Conservation (phyloP, 306 rosid genomes). For the Inga laurina region DNA sequence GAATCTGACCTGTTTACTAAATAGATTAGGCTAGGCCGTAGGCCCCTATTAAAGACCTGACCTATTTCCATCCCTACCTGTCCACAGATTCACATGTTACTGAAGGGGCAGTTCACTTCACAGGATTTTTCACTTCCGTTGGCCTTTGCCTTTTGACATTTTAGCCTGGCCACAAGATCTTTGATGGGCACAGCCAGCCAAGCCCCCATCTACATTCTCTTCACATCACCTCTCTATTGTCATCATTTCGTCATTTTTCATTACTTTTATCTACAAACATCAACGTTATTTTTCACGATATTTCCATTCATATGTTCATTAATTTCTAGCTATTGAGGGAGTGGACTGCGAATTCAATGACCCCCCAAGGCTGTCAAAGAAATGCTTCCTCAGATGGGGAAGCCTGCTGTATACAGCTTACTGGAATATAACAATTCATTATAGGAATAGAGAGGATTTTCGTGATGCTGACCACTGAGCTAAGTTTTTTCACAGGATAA, state of each 20-base stretch:
- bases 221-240: neutral
- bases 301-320: neutral
- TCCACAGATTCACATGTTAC: neutral
- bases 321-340: neutral
- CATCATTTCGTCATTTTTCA: neutral
- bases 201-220: neutral
- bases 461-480: too few species aligned
- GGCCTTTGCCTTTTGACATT: conserved; percentile 37
- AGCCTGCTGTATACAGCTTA: neutral
- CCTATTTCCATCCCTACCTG: too few species aligned
- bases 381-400: neutral
- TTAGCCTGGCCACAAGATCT: conserved; percentile 20
- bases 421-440: too few species aligned
- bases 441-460: too few species aligned
- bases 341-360: neutral
- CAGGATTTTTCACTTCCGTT: neutral
- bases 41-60: too few species aligned
- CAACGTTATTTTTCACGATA: neutral
- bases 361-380: too few species aligned
- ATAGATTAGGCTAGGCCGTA: too few species aligned
- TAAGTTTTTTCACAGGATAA: too few species aligned
- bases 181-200: neutral
- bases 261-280: neutral
- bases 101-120: neutral
- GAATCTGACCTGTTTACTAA: too few species aligned